Evolutionary conservation across 1,284 basidiomycete species (phyloP).

Genomic region (Cutaneotrichosporon daszewskae): DNA sequence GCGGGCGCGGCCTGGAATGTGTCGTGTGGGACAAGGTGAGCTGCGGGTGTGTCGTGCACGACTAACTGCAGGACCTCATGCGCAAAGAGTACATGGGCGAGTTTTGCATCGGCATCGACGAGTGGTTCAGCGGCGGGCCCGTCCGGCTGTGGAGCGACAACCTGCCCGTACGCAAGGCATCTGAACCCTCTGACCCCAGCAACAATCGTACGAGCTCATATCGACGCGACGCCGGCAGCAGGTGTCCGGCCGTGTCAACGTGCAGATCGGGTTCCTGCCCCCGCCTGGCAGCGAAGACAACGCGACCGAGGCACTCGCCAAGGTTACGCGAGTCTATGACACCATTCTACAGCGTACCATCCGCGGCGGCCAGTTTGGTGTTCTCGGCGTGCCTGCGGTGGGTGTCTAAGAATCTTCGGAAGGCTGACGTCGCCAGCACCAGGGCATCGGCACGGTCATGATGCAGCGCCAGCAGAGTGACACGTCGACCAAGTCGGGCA

Average conservation of each 20-base stretch:
- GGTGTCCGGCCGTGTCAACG: constrained; percentile 59
- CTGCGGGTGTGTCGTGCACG: not conserved
- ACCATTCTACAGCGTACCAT: constrained; percentile 62
- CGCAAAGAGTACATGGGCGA: constrained; percentile 93
- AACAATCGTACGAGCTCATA: constrained; percentile 28
- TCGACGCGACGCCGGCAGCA: constrained; percentile 54
- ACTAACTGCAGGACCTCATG: constrained; percentile 51
- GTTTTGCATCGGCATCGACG: constrained; percentile 63
- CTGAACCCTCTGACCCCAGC: constrained; percentile 5
- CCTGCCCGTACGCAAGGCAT: constrained; percentile 28
- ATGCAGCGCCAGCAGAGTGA: constrained; percentile 13
- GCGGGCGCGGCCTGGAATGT: constrained; percentile 64
- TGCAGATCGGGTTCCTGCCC: constrained; percentile 71
- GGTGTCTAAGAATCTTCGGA: constrained; percentile 36
- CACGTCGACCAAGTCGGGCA: not conserved
- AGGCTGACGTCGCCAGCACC: constrained; percentile 55
- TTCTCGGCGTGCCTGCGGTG: constrained; percentile 66
- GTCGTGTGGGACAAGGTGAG: constrained; percentile 90
- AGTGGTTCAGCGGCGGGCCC: constrained; percentile 66
- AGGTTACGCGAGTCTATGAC: constrained; percentile 52
- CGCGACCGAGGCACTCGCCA: constrained; percentile 24
- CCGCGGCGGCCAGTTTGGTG: constrained; percentile 49
- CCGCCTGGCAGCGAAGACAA: constrained; percentile 44
- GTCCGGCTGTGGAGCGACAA: constrained; percentile 35
- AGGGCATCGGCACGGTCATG: constrained; percentile 75